Percentiles rank a stretch among this genome's conserved stretches.
These are phyloP conservation scores for Ramularia endophylla DNA, from an alignment of 2,329 filamentous ascomycete genomes.

Conservation along the genomic window DNA sequence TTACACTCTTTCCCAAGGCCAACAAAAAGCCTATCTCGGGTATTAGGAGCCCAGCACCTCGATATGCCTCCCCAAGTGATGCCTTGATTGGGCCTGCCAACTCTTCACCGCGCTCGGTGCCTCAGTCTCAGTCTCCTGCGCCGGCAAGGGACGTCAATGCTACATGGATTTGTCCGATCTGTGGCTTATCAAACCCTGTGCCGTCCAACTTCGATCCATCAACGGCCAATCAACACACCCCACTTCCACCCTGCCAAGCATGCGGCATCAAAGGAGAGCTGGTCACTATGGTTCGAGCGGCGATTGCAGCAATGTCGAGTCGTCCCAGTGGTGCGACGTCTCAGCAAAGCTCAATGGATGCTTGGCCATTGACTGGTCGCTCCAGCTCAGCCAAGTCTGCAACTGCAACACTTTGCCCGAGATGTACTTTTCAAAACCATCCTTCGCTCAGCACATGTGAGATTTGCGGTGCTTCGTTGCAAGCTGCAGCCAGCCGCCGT, in stretches of 20 bases:
- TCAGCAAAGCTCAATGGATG: constrained; percentile 5
- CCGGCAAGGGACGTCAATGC: constrained; percentile 50
- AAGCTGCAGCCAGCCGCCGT: constrained; percentile 39
- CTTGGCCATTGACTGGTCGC: neutral
- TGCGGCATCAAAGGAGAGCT: constrained; percentile 91
- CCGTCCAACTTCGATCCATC: constrained; percentile 89
- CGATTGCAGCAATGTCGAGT: constrained; percentile 68
- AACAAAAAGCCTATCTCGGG: constrained; percentile 57
- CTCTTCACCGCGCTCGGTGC: constrained; percentile 41
- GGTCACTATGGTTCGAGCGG: constrained; percentile 76
- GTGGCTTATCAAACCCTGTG: constrained; percentile 87
- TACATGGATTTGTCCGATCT: constrained; percentile 95
- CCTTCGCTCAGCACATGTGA: constrained; percentile 81
- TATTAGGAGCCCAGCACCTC: constrained; percentile 46
- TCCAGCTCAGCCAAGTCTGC: neutral
- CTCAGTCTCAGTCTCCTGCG: constrained; percentile 43
- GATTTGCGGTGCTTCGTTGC: constrained; percentile 76
- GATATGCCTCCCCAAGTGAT: constrained; percentile 39
- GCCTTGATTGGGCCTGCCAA: constrained; percentile 39
- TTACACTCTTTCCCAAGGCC: constrained; percentile 81
- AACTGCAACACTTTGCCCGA: constrained; percentile 52
- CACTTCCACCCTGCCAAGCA: constrained; percentile 77
- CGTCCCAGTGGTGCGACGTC: constrained; percentile 30
- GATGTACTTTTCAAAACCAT: constrained; percentile 93
- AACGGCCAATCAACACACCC: constrained; percentile 71